Conservation (phyloP, 1,284 basidiomycete genomes). For the Cryptococcus jaspeensis region DNA sequence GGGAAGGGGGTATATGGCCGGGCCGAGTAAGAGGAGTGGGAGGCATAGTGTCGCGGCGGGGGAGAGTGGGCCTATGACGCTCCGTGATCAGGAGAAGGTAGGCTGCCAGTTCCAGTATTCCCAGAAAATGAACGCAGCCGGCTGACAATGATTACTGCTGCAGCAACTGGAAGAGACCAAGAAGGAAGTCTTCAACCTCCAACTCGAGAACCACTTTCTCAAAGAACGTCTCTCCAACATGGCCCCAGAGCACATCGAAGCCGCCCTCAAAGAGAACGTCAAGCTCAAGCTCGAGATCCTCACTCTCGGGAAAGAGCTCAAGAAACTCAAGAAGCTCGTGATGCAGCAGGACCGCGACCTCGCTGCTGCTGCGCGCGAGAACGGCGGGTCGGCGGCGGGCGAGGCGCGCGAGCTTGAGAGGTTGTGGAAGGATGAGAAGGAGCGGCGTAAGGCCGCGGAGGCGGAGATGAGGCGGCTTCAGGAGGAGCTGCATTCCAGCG, state of each 20-base stretch:
- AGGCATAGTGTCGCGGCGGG: slow-evolving; percentile 45
- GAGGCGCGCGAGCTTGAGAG: slow-evolving; percentile 33
- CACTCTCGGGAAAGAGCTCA: slow-evolving; percentile 85
- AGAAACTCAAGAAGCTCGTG: slow-evolving; percentile 85
- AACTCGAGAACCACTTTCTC: slow-evolving; percentile 88
- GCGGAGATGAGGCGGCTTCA: slow-evolving; percentile 46
- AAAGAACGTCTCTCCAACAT: slow-evolving; percentile 80
- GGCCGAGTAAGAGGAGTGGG: slow-evolving; percentile 39
- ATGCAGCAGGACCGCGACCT: slow-evolving; percentile 69
- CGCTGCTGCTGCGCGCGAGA: slow-evolving; percentile 31
- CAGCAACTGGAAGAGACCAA: slow-evolving; percentile 90
- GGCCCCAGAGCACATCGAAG: slow-evolving; percentile 87
- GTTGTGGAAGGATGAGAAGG: slow-evolving; percentile 46
- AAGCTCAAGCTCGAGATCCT: slow-evolving; percentile 91
- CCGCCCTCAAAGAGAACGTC: slow-evolving; percentile 88
- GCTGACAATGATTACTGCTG: too few relatives aligned
- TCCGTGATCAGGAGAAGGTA: slow-evolving; percentile 93
- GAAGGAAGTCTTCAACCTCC: slow-evolving; percentile 93
- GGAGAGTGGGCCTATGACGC: slow-evolving; percentile 58
- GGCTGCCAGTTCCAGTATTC: too few relatives aligned
- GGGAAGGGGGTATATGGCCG: slow-evolving; percentile 19
- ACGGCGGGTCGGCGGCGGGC: slow-evolving; percentile 36
- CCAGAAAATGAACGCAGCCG: not conserved
- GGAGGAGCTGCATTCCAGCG: slow-evolving; percentile 60
- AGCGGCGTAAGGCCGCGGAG: slow-evolving; percentile 30